phyloP scores from a whole-genome alignment of 176 grass and related monocot species.

The Panicum miliaceum region DNA sequence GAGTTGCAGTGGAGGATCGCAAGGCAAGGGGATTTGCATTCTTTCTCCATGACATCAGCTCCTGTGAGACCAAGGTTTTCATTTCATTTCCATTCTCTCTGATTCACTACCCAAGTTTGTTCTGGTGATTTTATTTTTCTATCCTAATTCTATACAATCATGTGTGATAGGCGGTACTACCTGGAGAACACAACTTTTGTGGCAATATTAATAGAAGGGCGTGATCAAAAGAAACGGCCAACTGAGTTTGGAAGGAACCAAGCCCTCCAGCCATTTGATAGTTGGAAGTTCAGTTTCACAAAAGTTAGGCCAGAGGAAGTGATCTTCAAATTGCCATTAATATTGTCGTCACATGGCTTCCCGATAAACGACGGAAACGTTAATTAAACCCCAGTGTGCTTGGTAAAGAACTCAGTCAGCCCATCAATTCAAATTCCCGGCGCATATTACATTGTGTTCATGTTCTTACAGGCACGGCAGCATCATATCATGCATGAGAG shows the following conservation, averaged over 20 bases:
- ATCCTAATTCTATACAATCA: background rate
- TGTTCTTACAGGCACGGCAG: background rate
- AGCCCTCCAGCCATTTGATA: slow-evolving; percentile 71
- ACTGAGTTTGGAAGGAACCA: slow-evolving; percentile 85
- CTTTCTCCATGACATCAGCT: slow-evolving; percentile 82
- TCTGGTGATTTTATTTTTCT: background rate
- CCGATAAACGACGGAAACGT: background rate
- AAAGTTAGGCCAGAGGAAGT: slow-evolving; percentile 59
- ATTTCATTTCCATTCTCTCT: background rate
- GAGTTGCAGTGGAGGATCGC: slow-evolving; percentile 64
- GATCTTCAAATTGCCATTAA: slow-evolving; percentile 63
- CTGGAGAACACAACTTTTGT: slow-evolving; percentile 75
- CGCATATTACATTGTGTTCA: background rate
- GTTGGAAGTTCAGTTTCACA: slow-evolving; percentile 65
- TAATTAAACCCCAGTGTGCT: background rate
- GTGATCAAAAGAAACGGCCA: slow-evolving; percentile 85
- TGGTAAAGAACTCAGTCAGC: background rate
- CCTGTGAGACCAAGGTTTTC: slow-evolving; percentile 68
- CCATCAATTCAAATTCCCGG: background rate
- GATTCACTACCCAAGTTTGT: background rate
- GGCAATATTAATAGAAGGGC: slow-evolving; percentile 67
- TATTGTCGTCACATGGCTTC: background rate
- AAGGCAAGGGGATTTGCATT: slow-evolving; percentile 53
- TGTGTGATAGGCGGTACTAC: slow-evolving; percentile 53
- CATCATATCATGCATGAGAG: background rate